Base-by-base conservation (phyloP, 2,329 filamentous ascomycete species). In the Alternaria sp. region DNA sequence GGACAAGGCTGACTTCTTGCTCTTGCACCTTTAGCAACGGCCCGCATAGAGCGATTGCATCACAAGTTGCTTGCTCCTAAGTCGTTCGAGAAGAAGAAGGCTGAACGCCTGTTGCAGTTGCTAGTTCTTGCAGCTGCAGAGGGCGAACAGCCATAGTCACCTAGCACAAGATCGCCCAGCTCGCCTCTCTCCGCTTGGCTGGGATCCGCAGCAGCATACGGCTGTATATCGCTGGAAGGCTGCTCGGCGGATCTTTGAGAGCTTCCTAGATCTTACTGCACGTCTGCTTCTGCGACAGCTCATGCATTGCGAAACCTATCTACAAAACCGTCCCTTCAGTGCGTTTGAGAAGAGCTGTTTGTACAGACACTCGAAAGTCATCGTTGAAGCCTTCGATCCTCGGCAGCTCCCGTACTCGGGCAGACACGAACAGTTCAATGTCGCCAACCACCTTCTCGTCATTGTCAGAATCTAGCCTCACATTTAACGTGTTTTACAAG, bases 281-380 rank as follows among this genome's bases (percentile, higher is more conserved):
- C 2, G 65, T 64, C 23, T 24, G 28, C 39, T 66, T 58, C 41
- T 52, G 50, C 10, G 6, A 37, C 10, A 70, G 49, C 42, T 66
- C 67, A 3, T 66, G 48, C 42, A 71, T 52, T 14, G 70, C 66
- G 36, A 68, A 64, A 23, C 64, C 69, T 14, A 72, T 68, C 75
- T 71, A 78, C 7, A 78, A 63, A 45, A 77, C 77, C 42, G 72
- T 77, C 3, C 72, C 73, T 49, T 73, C 49, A 10, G 74, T 63
- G 9, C 70, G 58, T 40, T 62, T 33, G 0, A 60, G 49, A 14
- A 77, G 62, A 17, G 37, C 42, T 44, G 41, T 29, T 56, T 63
- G 54, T 44, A 66, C 41, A 61, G 53, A 29, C 56, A 37, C 14
- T 11, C 39, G 48, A 46, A 65, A 54, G 1, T 41, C 17, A 49